Conservation (phyloP, 495 filamentous ascomycete species). For the Cercophora scortea region DNA sequence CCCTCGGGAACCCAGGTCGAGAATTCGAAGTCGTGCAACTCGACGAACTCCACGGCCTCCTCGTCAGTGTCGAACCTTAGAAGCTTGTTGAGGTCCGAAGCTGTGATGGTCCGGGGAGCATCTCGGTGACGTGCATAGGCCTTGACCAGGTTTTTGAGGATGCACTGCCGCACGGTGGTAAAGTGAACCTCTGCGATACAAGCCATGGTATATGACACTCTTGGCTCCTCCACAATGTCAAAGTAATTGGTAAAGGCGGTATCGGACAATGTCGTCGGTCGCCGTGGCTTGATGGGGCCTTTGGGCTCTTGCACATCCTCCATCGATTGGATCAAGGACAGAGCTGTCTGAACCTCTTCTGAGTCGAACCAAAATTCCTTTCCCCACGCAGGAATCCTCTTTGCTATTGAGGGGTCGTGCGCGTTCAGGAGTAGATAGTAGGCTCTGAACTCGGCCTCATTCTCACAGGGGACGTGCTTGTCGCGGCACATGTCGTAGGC, state of each 20-base stretch:
- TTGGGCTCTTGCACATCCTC: conserved; percentile 24
- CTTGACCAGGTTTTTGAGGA: conserved; percentile 60
- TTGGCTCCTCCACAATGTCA: conserved; percentile 56
- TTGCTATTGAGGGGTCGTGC: conserved; percentile 64
- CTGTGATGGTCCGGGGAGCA: conserved; percentile 68
- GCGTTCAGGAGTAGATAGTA: conserved; percentile 85
- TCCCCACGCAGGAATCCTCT: conserved; percentile 72
- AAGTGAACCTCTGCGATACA: conserved; percentile 92
- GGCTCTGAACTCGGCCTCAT: conserved; percentile 85
- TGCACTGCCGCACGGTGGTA: conserved; percentile 65
- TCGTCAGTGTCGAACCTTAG: conserved; percentile 68
- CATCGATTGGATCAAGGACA: conserved; percentile 31
- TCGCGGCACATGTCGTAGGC: conserved; percentile 70
- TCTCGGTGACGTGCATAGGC: conserved; percentile 54
- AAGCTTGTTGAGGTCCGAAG: conserved; percentile 54
- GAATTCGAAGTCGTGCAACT: conserved; percentile 61
- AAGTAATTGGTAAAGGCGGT: conserved; percentile 69
- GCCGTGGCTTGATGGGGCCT: conserved; percentile 29
- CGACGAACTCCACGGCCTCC: conserved; percentile 61
- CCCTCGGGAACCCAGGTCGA: conserved; percentile 23
- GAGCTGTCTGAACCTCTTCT: conserved; percentile 38
- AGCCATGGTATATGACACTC: conserved; percentile 82
- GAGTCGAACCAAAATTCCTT: conserved; percentile 62
- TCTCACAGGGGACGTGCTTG: conserved; percentile 41
- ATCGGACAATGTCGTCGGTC: conserved; percentile 41